Percentiles rank a stretch among this genome's conserved stretches.
phyloP scores from a whole-genome alignment of 345 rosid species.

The Corchorus olitorius region DNA sequence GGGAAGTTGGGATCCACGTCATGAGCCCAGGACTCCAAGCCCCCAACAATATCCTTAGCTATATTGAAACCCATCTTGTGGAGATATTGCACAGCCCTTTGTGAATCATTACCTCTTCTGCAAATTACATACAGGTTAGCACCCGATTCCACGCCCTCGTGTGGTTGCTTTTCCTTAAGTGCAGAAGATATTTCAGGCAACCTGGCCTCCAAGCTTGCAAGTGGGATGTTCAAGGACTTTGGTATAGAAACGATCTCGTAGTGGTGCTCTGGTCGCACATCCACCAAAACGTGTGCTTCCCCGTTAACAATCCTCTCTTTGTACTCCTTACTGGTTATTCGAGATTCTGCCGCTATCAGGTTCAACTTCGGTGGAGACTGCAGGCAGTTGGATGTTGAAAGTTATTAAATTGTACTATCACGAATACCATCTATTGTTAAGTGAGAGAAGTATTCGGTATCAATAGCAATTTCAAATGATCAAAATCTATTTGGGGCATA shows the following conservation, averaged over 20 bases:
- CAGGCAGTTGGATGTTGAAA: not conserved
- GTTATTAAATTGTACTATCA: not conserved
- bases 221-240: constrained; percentile 70
- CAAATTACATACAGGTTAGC: constrained; percentile 64
- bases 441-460: not conserved
- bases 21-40: constrained; percentile 74
- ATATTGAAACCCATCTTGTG: constrained; percentile 57
- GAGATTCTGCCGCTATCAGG: constrained; percentile 53
- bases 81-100: constrained; percentile 78
- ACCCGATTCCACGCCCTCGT: constrained; percentile 24
- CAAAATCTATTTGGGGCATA: not conserved
- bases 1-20: constrained; percentile 85
- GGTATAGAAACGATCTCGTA: constrained; percentile 85
- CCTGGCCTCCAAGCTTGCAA: constrained; percentile 61
- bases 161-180: constrained; percentile 49
- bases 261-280: constrained; percentile 89
- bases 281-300: constrained; percentile 61
- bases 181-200: constrained; percentile 64
- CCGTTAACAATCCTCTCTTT: constrained; percentile 47
- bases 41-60: constrained; percentile 83
- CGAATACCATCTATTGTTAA: not conserved
- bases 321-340: constrained; percentile 69
- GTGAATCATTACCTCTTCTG: constrained; percentile 94
- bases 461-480: not conserved
- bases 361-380: constrained; percentile 65